phyloP scores from a whole-genome alignment of 2,329 filamentous ascomycete genomes.

The Tolypocladium nubicola region DNA sequence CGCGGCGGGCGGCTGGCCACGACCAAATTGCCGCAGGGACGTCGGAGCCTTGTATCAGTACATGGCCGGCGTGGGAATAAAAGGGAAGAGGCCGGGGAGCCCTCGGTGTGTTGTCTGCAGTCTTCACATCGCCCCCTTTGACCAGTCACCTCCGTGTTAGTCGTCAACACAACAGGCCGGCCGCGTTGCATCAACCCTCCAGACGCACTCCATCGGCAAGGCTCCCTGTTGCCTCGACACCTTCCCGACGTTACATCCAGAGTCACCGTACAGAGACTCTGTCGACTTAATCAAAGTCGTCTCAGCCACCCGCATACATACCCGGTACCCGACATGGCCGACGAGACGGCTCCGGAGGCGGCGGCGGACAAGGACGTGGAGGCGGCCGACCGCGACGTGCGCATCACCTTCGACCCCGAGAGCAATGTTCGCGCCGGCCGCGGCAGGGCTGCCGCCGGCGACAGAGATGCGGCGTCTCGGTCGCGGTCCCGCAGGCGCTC shows the following conservation, averaged over 20 bases:
- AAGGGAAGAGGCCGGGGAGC: background rate
- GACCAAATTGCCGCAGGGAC: background rate
- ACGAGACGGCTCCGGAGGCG: constrained; percentile 8
- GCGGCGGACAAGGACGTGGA: constrained; percentile 9
- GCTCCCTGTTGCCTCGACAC: background rate
- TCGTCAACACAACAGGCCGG: background rate
- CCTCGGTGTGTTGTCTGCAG: background rate
- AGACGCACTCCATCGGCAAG: background rate
- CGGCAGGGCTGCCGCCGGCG: constrained; percentile 5
- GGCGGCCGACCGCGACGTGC: constrained; percentile 10
- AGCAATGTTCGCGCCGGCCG: constrained; percentile 9
- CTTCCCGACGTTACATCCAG: background rate
- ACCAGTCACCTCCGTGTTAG: background rate
- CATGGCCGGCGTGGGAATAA: background rate
- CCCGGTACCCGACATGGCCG: constrained; percentile 5
- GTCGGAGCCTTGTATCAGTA: background rate
- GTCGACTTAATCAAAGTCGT: background rate
- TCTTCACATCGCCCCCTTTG: background rate
- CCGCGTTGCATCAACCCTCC: background rate
- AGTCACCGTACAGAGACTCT: background rate
- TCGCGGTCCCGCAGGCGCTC: constrained; percentile 12
- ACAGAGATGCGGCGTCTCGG: constrained; percentile 5
- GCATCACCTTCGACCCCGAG: constrained; percentile 14
- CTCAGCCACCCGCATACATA: background rate
- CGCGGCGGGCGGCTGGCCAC: background rate